A percentile compares a stretch with the other conserved stretches of the same genome.
These are phyloP conservation scores for Mortierella sp. DNA, from an alignment of 371 early-diverging fungal species.

Conservation along the genomic window DNA sequence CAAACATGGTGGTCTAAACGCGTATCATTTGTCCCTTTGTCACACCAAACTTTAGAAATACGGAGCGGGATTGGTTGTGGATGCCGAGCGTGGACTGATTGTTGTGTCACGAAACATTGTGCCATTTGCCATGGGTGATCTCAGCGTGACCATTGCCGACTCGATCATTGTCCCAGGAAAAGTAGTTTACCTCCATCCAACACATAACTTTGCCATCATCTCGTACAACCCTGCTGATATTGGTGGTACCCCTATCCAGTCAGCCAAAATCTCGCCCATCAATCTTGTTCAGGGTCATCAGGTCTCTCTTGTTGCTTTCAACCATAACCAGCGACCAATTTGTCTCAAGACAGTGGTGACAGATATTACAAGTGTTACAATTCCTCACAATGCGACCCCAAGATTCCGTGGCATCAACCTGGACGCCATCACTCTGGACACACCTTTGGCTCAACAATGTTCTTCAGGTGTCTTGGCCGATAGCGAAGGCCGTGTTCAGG, in stretches of 20 bases:
- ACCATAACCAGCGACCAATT: conserved; percentile 82
- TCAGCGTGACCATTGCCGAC: conserved; percentile 81
- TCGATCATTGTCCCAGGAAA: conserved; percentile 81
- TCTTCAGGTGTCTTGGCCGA: conserved; percentile 88
- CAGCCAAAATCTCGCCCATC: conserved; percentile 69
- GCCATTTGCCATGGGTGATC: conserved; percentile 78
- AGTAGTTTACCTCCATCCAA: conserved; percentile 86
- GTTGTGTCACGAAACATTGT: conserved; percentile 77
- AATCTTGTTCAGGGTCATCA: conserved; percentile 72
- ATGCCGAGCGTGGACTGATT: conserved; percentile 76
- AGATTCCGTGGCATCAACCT: conserved; percentile 82
- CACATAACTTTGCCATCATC: conserved; percentile 81
- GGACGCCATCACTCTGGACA: conserved; percentile 90
- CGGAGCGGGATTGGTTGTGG: conserved; percentile 82
- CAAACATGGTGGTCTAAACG: not conserved
- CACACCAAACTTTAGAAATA: conserved; percentile 53
- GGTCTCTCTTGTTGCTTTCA: conserved; percentile 79
- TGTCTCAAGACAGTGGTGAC: conserved; percentile 80
- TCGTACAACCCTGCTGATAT: conserved; percentile 79
- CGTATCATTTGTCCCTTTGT: not conserved
- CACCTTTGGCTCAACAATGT: conserved; percentile 85
- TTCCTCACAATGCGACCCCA: conserved; percentile 85
- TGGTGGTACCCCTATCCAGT: conserved; percentile 76
- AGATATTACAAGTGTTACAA: conserved; percentile 81
- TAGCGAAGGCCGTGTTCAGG: conserved; percentile 76